A percentile compares a stretch with the other conserved stretches of the same genome.
Evolutionary conservation across 129 eudicot species (phyloP).

Genomic region (Rutidosis leptorrhynchoides): DNA sequence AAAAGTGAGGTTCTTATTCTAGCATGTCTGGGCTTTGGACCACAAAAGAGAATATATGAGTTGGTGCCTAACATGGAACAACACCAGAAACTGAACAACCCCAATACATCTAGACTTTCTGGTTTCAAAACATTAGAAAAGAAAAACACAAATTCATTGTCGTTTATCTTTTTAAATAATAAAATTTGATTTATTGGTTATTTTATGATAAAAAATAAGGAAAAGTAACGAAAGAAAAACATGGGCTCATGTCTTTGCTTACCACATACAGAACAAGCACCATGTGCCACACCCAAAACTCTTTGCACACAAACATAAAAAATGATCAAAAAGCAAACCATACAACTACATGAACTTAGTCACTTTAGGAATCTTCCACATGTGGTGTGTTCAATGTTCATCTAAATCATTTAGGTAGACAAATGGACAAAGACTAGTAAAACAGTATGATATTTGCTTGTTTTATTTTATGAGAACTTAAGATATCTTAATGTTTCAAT

Average conservation of each 20-base stretch:
- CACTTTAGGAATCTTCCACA: conserved; percentile 38
- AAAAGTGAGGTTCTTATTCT: conserved; percentile 35
- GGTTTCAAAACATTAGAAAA: not conserved
- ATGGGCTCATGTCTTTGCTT: conserved; percentile 29
- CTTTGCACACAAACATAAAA: conserved; percentile 15
- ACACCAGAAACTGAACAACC: conserved; percentile 29
- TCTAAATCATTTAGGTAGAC: not conserved
- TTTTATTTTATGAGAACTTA: too few species aligned
- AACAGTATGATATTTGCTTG: too few species aligned
- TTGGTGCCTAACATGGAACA: conserved; percentile 22
- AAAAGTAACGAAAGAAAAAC: conserved; percentile 17
- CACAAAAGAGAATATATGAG: conserved; percentile 27
- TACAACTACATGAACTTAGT: conserved; percentile 31
- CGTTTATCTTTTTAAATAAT: not conserved
- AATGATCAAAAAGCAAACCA: conserved; percentile 29
- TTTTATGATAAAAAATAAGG: not conserved
- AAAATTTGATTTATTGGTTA: not conserved
- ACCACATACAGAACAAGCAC: conserved; percentile 23
- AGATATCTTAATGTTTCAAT: too few species aligned
- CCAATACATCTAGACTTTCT: conserved; percentile 33
- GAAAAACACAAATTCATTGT: not conserved
- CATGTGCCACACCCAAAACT: conserved; percentile 34
- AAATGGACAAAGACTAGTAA: conserved; percentile 21
- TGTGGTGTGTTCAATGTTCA: conserved; percentile 27
- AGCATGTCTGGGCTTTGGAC: conserved; percentile 33